Conservation (phyloP, 495 filamentous ascomycete genomes). For the Mytilinidion resinicola region DNA sequence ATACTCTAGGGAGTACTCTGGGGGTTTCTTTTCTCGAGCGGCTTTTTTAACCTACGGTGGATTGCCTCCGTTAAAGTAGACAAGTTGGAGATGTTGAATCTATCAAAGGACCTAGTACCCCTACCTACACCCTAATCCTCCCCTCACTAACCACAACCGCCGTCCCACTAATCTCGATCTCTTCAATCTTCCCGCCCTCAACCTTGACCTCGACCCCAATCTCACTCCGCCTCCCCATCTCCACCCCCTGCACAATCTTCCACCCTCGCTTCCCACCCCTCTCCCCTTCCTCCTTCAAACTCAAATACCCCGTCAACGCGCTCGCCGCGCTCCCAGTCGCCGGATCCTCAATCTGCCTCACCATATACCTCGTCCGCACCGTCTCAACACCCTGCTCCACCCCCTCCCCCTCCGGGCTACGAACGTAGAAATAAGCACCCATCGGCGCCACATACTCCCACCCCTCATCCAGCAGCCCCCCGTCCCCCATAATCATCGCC, state of each 20-base stretch:
- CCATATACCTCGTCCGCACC: slow-evolving; percentile 49
- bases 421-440: slow-evolving; percentile 51
- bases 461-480: slow-evolving; percentile 35
- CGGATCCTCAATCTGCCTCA: slow-evolving; percentile 53
- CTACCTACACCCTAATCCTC: background rate
- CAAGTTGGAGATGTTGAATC: too few relatives aligned
- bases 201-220: slow-evolving; percentile 45
- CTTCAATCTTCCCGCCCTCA: slow-evolving; percentile 24
- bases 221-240: slow-evolving; percentile 67
- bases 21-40: too few relatives aligned
- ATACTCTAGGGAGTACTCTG: too few relatives aligned
- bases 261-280: slow-evolving; percentile 36
- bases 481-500: background rate
- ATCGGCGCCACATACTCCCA: slow-evolving; percentile 49
- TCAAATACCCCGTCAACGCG: slow-evolving; percentile 51
- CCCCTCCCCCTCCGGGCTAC: slow-evolving; percentile 26
- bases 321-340: slow-evolving; percentile 63
- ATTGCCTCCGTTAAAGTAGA: too few relatives aligned
- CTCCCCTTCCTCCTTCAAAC: slow-evolving; percentile 37
- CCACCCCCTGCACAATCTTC: slow-evolving; percentile 64
- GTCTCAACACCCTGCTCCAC: slow-evolving; percentile 27
- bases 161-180: slow-evolving; percentile 28
- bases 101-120: too few relatives aligned
- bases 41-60: too few relatives aligned
- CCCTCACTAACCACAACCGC: slow-evolving; percentile 39